Evolutionary conservation across 139 green algal genomes (phyloP).

Genomic region (Spirogloea muscicola): DNA sequence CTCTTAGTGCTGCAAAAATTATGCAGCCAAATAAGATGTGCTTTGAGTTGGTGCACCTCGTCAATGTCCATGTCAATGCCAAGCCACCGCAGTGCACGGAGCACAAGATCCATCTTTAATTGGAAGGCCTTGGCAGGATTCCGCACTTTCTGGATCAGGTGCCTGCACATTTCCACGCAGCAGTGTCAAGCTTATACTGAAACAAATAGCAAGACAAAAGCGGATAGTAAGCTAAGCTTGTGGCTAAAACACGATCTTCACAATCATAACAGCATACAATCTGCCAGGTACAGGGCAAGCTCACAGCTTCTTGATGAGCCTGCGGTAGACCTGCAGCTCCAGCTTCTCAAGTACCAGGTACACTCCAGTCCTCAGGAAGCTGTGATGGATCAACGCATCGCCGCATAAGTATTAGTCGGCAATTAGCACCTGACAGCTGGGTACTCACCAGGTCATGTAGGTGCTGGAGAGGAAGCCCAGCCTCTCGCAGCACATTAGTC

Average conservation of each 20-base stretch:
- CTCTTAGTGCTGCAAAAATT: too few relatives aligned
- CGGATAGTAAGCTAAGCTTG: neutral
- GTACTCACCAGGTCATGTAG: neutral
- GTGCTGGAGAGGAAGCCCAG: neutral
- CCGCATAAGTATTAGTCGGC: too few relatives aligned
- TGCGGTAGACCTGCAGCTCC: slow-evolving; percentile 58
- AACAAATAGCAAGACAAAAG: neutral
- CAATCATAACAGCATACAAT: neutral
- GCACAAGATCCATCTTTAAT: slow-evolving; percentile 39
- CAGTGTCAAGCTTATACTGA: neutral
- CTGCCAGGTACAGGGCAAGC: neutral
- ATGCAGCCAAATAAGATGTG: too few relatives aligned
- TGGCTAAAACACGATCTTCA: neutral
- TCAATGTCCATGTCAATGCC: slow-evolving; percentile 66
- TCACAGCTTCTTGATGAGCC: slow-evolving; percentile 60
- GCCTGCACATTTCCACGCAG: slow-evolving; percentile 12
- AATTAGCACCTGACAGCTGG: neutral
- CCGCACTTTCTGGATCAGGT: slow-evolving; percentile 54
- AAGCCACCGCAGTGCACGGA: slow-evolving; percentile 52
- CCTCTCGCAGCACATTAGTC: too few relatives aligned
- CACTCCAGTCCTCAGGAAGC: slow-evolving; percentile 63
- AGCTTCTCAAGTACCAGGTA: slow-evolving; percentile 79
- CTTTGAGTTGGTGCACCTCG: slow-evolving; percentile 55
- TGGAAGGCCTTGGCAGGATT: slow-evolving; percentile 60
- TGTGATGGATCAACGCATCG: neutral